Conservation (phyloP, 2,329 filamentous ascomycete species). For the Exophiala aquamarina region DNA sequence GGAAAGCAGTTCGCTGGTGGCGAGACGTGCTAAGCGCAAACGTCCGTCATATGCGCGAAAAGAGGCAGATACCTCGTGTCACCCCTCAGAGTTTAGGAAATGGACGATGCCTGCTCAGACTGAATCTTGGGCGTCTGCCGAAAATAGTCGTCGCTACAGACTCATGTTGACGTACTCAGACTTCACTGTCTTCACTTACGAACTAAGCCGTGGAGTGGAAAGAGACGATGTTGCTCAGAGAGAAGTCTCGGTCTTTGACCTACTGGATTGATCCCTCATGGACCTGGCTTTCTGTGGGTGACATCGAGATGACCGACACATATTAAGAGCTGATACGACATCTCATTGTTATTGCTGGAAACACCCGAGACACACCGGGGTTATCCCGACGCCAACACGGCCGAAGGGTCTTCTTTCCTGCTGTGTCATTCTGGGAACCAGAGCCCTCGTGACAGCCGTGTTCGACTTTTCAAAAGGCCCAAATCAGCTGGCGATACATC, state of each 20-base stretch:
- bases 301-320: no score
- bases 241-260: slow-evolving; percentile 15
- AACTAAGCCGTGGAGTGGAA: slow-evolving; percentile 43
- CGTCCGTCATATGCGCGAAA: slow-evolving; percentile 2
- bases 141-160: slow-evolving; percentile 47
- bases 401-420: no score
- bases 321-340: no score
- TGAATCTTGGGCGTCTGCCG: slow-evolving; percentile 39
- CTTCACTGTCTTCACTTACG: slow-evolving; percentile 59
- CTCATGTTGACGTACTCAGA: slow-evolving; percentile 59
- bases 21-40: slow-evolving; percentile 12
- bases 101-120: slow-evolving; percentile 22
- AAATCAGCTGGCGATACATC: no score
- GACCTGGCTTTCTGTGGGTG: not conserved
- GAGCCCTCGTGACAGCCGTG: no score
- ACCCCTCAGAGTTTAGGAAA: slow-evolving; percentile 10
- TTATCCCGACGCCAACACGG: no score
- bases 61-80: not conserved
- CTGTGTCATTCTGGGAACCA: no score
- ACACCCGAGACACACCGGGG: no score
- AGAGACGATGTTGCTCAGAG: slow-evolving; percentile 19
- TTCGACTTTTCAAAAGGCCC: no score
- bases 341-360: no score
- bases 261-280: slow-evolving; percentile 15
- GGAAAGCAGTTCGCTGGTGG: slow-evolving; percentile 1